A percentile compares a stretch with the other conserved stretches of the same genome.
Conservation (phyloP, 1,284 basidiomycete species). For the Marasmius sp. region DNA sequence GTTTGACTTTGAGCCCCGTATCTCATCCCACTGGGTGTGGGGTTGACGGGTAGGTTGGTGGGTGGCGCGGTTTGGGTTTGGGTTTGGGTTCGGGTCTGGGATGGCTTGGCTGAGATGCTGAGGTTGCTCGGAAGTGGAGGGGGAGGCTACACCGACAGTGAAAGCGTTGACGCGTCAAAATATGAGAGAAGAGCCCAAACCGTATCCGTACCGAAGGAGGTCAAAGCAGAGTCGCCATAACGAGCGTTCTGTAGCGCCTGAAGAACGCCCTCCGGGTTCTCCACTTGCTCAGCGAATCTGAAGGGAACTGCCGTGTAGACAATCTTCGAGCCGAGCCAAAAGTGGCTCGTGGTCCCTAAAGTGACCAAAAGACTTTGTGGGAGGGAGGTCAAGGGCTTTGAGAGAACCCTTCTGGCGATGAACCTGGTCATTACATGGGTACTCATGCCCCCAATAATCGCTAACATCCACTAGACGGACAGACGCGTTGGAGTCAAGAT, state of each 20-base stretch:
- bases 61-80: conserved; percentile 16
- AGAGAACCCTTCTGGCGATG: no score
- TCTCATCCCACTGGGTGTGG: conserved; percentile 59
- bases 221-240: background rate
- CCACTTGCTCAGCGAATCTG: conserved; percentile 4
- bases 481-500: no score
- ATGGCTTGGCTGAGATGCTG: background rate
- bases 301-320: background rate
- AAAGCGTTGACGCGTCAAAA: no score
- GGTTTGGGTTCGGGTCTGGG: conserved; percentile 8
- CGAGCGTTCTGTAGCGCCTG: conserved; percentile 1
- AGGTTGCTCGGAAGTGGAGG: no score
- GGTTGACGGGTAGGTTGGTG: conserved; percentile 15
- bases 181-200: no score
- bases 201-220: background rate
- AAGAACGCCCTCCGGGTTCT: conserved; percentile 7
- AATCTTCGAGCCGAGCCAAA: background rate
- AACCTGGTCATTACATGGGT: no score
- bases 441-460: no score
- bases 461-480: no score
- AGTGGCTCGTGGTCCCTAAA: background rate
- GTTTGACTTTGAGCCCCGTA: conserved; percentile 54
- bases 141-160: no score
- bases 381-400: no score
- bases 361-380: background rate